Conservation (phyloP, 208 protist genomes). For the Trypanosoma brucei region DNA sequence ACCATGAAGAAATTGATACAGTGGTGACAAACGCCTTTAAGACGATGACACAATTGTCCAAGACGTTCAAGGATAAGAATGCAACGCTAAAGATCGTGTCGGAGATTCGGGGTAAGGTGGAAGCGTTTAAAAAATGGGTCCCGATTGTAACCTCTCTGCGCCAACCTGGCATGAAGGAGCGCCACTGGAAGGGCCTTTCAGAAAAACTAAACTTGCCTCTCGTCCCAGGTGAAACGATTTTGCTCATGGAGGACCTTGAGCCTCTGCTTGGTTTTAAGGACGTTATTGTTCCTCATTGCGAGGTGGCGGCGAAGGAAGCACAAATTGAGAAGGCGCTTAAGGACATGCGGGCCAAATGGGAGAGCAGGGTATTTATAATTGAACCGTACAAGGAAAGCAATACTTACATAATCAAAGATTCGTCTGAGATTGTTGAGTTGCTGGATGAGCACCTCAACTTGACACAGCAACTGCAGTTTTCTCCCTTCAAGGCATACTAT, state of each 20-base stretch:
- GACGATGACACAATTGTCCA: slow-evolving; percentile 87
- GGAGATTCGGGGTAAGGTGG: slow-evolving; percentile 81
- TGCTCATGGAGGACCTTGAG: slow-evolving; percentile 82
- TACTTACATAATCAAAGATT: slow-evolving; percentile 93
- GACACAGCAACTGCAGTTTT: slow-evolving; percentile 95
- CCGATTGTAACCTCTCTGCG: slow-evolving; percentile 93
- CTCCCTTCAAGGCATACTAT: slow-evolving; percentile 95
- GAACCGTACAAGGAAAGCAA: slow-evolving; percentile 91
- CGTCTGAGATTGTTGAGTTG: slow-evolving; percentile 89
- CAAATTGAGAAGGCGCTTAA: slow-evolving; percentile 94
- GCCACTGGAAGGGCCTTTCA: slow-evolving; percentile 93
- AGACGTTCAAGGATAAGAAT: slow-evolving; percentile 92
- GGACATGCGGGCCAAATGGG: slow-evolving; percentile 96
- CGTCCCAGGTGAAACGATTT: slow-evolving; percentile 82
- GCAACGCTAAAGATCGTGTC: slow-evolving; percentile 88
- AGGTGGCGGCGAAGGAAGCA: slow-evolving; percentile 96
- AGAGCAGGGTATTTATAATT: slow-evolving; percentile 87
- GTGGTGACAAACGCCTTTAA: slow-evolving; percentile 78
- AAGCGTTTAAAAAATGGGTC: slow-evolving; percentile 94
- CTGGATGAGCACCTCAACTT: slow-evolving; percentile 95
- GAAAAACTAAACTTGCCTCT: slow-evolving; percentile 86
- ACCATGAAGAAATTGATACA: slow-evolving; percentile 92
- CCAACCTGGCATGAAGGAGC: slow-evolving; percentile 95
- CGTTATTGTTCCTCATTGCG: slow-evolving; percentile 90
- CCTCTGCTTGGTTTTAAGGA: slow-evolving; percentile 80